Conservation (phyloP, 2,329 filamentous ascomycete species). For the Simplicillium sp. region DNA sequence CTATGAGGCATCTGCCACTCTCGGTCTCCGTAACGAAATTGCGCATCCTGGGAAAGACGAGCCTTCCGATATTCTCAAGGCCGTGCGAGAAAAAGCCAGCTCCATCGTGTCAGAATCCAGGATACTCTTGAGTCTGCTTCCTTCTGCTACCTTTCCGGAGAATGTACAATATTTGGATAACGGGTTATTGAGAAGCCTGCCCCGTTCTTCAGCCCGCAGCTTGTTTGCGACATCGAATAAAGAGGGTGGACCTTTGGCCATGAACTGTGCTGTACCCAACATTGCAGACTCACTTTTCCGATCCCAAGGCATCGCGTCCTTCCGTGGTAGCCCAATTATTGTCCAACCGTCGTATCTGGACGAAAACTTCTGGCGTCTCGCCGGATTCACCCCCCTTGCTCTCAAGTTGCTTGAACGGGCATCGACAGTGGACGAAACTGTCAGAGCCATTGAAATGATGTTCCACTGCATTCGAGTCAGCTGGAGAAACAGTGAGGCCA, state of each 20-base stretch:
- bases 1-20: constrained; percentile 81
- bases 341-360: constrained; percentile 77
- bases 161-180: constrained; percentile 73
- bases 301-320: constrained; percentile 68
- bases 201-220: constrained; percentile 60
- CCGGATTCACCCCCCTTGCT: constrained; percentile 80
- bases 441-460: constrained; percentile 72
- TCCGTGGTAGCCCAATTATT: constrained; percentile 77
- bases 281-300: constrained; percentile 83
- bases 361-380: constrained; percentile 84
- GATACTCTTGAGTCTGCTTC: constrained; percentile 74
- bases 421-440: constrained; percentile 56
- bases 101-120: constrained; percentile 71
- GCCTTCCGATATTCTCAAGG: constrained; percentile 80
- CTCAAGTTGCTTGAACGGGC: constrained; percentile 78
- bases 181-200: constrained; percentile 67
- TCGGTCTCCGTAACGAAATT: constrained; percentile 86
- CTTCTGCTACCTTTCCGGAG: constrained; percentile 70
- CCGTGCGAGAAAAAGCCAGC: constrained; percentile 79
- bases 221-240: constrained; percentile 26
- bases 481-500: constrained; percentile 96
- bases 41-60: constrained; percentile 85
- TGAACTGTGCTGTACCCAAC: constrained; percentile 80
- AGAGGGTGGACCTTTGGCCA: constrained; percentile 63
- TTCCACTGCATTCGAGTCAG: constrained; percentile 81